Conservation (phyloP, 1,284 basidiomycete genomes). For the Coriolopsis trogii region DNA sequence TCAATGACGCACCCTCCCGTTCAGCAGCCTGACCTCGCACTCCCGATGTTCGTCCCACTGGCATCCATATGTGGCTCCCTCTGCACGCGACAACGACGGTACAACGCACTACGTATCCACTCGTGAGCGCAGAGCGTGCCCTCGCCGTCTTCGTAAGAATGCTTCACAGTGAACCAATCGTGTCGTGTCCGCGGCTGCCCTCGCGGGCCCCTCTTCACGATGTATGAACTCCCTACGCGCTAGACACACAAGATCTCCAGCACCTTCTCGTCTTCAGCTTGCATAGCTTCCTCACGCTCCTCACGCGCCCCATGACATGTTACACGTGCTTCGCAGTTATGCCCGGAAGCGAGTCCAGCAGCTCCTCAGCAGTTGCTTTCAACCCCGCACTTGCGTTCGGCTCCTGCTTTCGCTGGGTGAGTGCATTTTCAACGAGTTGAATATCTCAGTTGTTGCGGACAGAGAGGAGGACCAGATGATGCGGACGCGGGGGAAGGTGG, state of each 20-base stretch:
- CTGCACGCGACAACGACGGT: too few relatives aligned
- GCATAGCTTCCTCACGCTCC: conserved; percentile 79
- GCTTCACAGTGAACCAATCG: too few relatives aligned
- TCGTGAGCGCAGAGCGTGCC: too few relatives aligned
- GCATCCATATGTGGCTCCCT: too few relatives aligned
- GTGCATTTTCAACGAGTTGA: conserved; percentile 89
- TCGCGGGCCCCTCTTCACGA: conserved; percentile 42
- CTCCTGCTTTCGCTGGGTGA: conserved; percentile 80
- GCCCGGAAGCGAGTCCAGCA: conserved; percentile 75
- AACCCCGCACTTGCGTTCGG: conserved; percentile 64
- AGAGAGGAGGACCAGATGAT: conserved; percentile 98
- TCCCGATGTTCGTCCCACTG: too few relatives aligned
- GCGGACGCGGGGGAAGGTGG: conserved; percentile 89
- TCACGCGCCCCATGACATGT: conserved; percentile 85
- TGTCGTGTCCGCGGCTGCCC: not conserved
- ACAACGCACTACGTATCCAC: too few relatives aligned
- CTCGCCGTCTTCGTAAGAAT: too few relatives aligned
- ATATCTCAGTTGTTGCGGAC: conserved; percentile 89
- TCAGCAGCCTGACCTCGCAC: too few relatives aligned
- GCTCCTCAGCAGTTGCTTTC: conserved; percentile 76
- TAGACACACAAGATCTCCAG: conserved; percentile 83
- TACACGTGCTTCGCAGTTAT: conserved; percentile 85
- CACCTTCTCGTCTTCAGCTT: conserved; percentile 63
- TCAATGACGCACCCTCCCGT: too few relatives aligned
- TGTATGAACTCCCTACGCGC: conserved; percentile 84